Percentiles rank a stretch among this genome's conserved stretches.
phyloP scores from a whole-genome alignment of 2,329 filamentous ascomycete genomes.

The Aureobasidium sp. region DNA sequence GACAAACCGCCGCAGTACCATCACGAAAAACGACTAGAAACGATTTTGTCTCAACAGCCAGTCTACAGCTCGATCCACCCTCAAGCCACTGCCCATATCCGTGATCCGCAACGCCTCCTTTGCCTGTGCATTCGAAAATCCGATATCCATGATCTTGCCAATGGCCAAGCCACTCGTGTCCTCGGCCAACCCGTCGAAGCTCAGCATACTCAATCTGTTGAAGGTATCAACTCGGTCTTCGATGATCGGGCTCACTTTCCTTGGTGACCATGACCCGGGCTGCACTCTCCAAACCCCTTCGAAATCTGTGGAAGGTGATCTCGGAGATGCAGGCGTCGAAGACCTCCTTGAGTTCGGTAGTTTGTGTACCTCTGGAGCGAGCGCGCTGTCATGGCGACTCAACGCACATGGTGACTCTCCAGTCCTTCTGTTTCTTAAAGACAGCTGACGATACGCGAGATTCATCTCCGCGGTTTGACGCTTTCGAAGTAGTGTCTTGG shows the following conservation, averaged over 20 bases:
- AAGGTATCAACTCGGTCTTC: constrained; percentile 20
- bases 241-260: constrained; percentile 22
- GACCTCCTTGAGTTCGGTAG: neutral
- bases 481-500: neutral
- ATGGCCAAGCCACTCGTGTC: constrained; percentile 51
- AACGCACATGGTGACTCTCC: neutral
- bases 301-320: neutral
- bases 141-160: constrained; percentile 49
- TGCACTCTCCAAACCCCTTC: neutral
- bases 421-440: neutral
- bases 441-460: neutral
- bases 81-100: constrained; percentile 50
- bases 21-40: constrained; percentile 5
- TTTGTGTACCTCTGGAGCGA: constrained; percentile 1
- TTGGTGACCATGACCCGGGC: neutral
- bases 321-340: neutral
- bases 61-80: constrained; percentile 49
- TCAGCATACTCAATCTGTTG: constrained; percentile 17
- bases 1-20: neutral
- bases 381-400: neutral
- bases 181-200: constrained; percentile 30
- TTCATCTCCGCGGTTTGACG: constrained; percentile 1
- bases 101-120: constrained; percentile 50
- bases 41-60: constrained; percentile 37
- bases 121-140: constrained; percentile 47